Evolutionary conservation across 2,329 filamentous ascomycete species (phyloP).

Genomic region (Pseudogymnoascus sp.): DNA sequence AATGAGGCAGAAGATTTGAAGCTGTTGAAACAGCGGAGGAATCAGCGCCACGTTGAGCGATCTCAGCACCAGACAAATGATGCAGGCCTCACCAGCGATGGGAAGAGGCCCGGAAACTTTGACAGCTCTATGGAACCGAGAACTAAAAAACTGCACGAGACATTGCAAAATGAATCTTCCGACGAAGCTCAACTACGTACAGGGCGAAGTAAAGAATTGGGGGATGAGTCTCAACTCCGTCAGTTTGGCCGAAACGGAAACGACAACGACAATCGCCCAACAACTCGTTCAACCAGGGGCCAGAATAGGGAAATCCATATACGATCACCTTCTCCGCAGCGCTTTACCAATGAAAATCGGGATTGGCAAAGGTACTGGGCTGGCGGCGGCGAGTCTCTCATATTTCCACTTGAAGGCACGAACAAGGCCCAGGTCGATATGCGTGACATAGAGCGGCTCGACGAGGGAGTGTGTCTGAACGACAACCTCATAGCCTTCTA

Average conservation of each 20-base stretch:
- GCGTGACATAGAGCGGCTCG: slow-evolving; percentile 66
- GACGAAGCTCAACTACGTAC: not conserved
- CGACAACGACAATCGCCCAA: not conserved
- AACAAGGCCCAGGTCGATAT: slow-evolving; percentile 59
- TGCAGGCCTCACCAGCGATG: not conserved
- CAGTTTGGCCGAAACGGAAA: not conserved
- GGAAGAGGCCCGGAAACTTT: not conserved
- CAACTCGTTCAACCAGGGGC: slow-evolving; percentile 6
- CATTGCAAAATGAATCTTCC: not conserved
- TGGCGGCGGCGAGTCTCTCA: slow-evolving; percentile 40
- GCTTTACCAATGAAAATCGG: slow-evolving; percentile 44
- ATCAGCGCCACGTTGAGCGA: too few species aligned
- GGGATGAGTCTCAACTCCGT: not conserved
- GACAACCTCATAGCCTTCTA: slow-evolving; percentile 91
- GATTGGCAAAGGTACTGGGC: slow-evolving; percentile 47
- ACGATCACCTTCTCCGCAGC: slow-evolving; percentile 12
- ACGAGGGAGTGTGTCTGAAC: slow-evolving; percentile 81
- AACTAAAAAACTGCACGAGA: not conserved
- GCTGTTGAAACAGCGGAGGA: not conserved
- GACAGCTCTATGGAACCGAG: not conserved
- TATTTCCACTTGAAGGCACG: slow-evolving; percentile 50
- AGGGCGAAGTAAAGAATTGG: not conserved
- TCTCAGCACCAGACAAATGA: not conserved
- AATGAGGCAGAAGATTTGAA: not conserved
- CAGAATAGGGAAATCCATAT: not conserved